Evolutionary conservation across 2,329 filamentous ascomycete genomes (phyloP).

Genomic region (Sarocladium kiliense): DNA sequence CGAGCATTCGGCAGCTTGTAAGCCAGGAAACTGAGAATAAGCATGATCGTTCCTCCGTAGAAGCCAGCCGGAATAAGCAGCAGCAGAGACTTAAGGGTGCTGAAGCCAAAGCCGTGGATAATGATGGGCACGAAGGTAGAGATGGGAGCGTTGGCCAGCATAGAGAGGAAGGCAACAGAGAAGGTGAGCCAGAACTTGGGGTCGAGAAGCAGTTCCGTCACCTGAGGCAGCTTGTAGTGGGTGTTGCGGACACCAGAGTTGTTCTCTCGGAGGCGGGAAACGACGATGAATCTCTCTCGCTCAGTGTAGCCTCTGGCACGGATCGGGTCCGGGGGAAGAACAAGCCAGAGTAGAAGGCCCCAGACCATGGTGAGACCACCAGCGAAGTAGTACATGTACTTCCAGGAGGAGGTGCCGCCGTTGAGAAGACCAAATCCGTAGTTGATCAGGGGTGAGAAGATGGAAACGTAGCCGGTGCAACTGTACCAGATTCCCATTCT

Average conservation of each 20-base stretch:
- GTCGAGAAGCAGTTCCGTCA: conserved; percentile 28
- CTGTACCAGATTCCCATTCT: conserved; percentile 36
- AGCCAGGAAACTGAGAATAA: conserved; percentile 33
- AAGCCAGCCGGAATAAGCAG: conserved; percentile 30
- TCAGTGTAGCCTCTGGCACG: conserved; percentile 24
- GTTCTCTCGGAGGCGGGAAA: conserved; percentile 23
- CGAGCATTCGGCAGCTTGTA: conserved; percentile 29
- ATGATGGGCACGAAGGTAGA: conserved; percentile 40
- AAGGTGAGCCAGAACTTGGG: conserved; percentile 30
- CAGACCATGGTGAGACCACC: conserved; percentile 35
- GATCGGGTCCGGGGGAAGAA: conserved; percentile 35
- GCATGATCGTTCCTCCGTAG: conserved; percentile 28
- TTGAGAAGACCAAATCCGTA: conserved; percentile 41
- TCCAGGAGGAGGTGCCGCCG: conserved; percentile 26
- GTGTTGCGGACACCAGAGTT: conserved; percentile 36
- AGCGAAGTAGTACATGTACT: conserved; percentile 17
- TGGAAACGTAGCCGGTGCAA: conserved; percentile 36
- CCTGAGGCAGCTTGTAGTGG: conserved; percentile 37
- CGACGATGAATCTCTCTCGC: conserved; percentile 22
- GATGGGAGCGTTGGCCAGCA: conserved; percentile 39
- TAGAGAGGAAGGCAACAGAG: conserved; percentile 32
- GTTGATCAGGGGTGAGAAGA: conserved; percentile 41
- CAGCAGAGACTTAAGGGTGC: conserved; percentile 35
- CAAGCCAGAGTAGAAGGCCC: conserved; percentile 30
- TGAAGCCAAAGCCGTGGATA: conserved; percentile 39